A percentile compares a stretch with the other conserved stretches of the same genome.
Evolutionary conservation across 495 filamentous ascomycete genomes (phyloP).

Genomic region (Xylaria flabelliformis): DNA sequence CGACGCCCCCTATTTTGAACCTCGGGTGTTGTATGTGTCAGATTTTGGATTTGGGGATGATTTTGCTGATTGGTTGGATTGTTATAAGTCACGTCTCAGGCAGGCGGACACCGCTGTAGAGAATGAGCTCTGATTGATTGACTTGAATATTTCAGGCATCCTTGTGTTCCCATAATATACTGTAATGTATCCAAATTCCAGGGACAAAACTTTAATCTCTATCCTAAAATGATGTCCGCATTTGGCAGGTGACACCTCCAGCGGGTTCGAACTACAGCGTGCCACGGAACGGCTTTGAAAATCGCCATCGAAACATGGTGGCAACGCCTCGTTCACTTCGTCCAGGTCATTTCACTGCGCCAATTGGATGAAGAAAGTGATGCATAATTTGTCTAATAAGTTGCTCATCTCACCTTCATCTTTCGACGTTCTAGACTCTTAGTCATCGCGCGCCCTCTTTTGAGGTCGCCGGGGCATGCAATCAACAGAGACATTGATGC

Average conservation of each 20-base stretch:
- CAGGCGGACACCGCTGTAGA: background rate
- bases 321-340: background rate
- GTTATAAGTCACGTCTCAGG: background rate
- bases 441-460: background rate
- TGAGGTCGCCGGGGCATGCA: slow-evolving; percentile 12
- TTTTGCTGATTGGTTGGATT: background rate
- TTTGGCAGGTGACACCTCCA: background rate
- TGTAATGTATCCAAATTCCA: background rate
- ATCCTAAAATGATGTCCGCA: background rate
- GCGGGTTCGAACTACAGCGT: background rate
- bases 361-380: background rate
- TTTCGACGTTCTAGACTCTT: background rate
- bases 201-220: background rate
- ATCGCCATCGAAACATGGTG: background rate
- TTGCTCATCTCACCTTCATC: background rate
- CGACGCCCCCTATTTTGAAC: background rate
- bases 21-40: background rate
- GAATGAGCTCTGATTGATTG: background rate
- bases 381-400: background rate
- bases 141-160: background rate
- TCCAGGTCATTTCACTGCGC: background rate
- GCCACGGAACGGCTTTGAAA: background rate
- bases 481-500: slow-evolving; percentile 4
- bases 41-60: background rate
- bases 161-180: background rate